phyloP scores from a whole-genome alignment of 441 rosid species.

The Dalechampia spathulata region DNA sequence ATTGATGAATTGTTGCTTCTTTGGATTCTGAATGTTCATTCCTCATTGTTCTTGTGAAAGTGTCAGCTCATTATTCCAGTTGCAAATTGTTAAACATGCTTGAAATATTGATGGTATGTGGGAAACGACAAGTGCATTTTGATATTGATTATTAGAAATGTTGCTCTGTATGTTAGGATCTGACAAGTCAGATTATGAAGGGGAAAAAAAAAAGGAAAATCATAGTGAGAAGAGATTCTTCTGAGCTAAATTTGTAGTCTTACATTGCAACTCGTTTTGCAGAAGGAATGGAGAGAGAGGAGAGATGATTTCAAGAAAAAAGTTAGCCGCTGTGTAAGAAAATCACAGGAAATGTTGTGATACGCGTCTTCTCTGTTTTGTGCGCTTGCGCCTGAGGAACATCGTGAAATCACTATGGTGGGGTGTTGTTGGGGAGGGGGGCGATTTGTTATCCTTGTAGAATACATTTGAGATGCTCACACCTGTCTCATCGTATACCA shows the following conservation, averaged over 20 bases:
- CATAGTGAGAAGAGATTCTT: neutral
- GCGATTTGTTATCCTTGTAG: constrained; percentile 4
- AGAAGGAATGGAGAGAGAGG: constrained; percentile 65
- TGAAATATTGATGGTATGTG: too few species aligned
- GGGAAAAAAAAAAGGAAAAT: too few species aligned
- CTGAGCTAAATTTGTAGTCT: neutral
- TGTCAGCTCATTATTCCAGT: neutral
- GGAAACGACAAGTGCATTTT: neutral
- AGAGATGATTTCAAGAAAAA: constrained; percentile 50
- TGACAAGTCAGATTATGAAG: too few species aligned
- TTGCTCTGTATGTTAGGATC: neutral
- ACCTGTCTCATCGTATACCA: constrained; percentile 1
- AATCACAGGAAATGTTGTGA: constrained; percentile 51
- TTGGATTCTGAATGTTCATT: neutral
- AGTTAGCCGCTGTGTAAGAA: constrained; percentile 55
- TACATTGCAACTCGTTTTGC: constrained; percentile 13
- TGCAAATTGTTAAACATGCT: too few species aligned
- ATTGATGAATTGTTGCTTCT: neutral
- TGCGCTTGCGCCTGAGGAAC: neutral
- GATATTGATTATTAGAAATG: neutral
- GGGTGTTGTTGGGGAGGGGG: neutral
- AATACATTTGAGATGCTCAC: constrained; percentile 5
- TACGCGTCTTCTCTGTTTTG: neutral
- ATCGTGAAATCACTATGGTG: constrained; percentile 3
- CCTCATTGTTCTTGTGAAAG: neutral